These are phyloP conservation scores for Hymenoscyphus salicellus DNA, from an alignment of 2,329 filamentous ascomycete genomes.

Conservation along the genomic window DNA sequence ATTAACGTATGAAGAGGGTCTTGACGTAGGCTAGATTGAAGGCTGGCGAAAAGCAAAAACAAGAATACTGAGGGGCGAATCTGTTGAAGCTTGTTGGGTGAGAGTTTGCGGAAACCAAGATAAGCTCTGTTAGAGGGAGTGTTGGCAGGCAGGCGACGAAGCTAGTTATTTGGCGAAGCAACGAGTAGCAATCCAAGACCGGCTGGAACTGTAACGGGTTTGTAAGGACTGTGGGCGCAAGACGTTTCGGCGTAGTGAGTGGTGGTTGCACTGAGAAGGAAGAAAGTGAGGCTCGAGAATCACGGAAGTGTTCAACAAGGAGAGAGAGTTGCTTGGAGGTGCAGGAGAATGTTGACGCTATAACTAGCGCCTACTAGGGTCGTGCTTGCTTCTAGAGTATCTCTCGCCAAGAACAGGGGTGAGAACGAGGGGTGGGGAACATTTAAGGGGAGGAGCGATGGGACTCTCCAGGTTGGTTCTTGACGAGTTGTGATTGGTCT, in stretches of 20 bases:
- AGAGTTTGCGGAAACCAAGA: neutral
- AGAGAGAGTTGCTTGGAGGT: neutral
- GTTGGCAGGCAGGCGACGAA: neutral
- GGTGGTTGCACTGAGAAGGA: neutral
- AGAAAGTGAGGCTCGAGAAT: conserved; percentile 9
- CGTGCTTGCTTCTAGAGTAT: neutral
- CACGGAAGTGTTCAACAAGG: neutral
- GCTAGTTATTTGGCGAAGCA: conserved; percentile 3
- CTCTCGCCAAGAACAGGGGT: neutral
- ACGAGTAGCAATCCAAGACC: conserved; percentile 12
- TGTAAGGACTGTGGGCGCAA: conserved; percentile 9
- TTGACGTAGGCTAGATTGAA: neutral
- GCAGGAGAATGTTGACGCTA: too few species aligned
- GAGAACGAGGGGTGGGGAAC: neutral
- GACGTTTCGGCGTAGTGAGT: neutral
- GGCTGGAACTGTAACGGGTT: conserved; percentile 16
- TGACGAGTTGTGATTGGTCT: neutral
- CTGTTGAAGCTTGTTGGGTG: neutral
- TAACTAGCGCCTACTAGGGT: too few species aligned
- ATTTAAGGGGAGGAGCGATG: neutral
- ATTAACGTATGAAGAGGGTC: neutral
- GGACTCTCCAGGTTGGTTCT: neutral
- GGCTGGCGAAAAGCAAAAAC: neutral
- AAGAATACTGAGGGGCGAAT: neutral
- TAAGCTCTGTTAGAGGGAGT: neutral